phyloP scores from a whole-genome alignment of 2,329 filamentous ascomycete genomes.

The Fusarium pseudograminearum region DNA sequence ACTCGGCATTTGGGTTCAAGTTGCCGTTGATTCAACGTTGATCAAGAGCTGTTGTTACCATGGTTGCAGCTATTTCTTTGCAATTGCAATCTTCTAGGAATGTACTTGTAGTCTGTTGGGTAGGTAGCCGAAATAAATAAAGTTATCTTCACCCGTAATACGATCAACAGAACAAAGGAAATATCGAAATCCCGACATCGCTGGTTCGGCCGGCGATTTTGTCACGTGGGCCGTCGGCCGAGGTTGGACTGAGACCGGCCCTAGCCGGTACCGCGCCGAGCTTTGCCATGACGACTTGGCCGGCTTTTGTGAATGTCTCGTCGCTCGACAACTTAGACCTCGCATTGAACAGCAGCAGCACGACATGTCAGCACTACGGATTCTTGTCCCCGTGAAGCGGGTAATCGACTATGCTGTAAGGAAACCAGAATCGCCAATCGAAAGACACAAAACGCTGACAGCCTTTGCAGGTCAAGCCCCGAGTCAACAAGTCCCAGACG shows the following conservation, averaged over 20 bases:
- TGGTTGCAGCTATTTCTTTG: not conserved
- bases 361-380: slow-evolving; percentile 74
- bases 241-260: slow-evolving; percentile 59
- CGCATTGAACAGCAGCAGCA: slow-evolving; percentile 47
- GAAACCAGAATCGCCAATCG: not conserved
- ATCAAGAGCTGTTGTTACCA: slow-evolving; percentile 1
- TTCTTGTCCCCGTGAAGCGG: slow-evolving; percentile 84
- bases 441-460: slow-evolving; percentile 27
- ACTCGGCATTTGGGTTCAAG: slow-evolving; percentile 33
- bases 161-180: not conserved
- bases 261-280: slow-evolving; percentile 56
- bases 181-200: slow-evolving; percentile 31
- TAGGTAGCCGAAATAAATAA: not conserved
- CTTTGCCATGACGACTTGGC: slow-evolving; percentile 47
- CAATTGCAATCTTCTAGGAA: not conserved
- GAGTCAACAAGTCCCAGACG: slow-evolving; percentile 79
- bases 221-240: slow-evolving; percentile 56
- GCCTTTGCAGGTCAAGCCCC: slow-evolving; percentile 70
- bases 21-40: slow-evolving; percentile 26
- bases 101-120: too few relatives aligned
- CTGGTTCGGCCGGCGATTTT: slow-evolving; percentile 26
- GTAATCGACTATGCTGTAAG: slow-evolving; percentile 88
- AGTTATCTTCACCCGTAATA: not conserved
- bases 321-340: slow-evolving; percentile 40
- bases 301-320: slow-evolving; percentile 37